Evolutionary conservation across 2,329 filamentous ascomycete genomes (phyloP).

Genomic region (Colletotrichum salicis): DNA sequence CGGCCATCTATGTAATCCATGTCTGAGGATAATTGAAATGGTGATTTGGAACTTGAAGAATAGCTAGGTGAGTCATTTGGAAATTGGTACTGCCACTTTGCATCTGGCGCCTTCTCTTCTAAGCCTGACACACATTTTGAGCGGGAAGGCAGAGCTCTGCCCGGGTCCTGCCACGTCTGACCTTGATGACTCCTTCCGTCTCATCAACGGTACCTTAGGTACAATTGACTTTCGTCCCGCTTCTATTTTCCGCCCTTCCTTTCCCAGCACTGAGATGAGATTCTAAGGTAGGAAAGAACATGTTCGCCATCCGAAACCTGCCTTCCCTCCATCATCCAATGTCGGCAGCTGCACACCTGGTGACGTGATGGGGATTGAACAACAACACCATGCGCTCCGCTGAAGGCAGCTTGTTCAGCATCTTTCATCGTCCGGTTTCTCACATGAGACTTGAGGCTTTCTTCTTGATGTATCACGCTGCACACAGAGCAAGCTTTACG

Average conservation of each 20-base stretch:
- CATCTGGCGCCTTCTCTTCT: neutral
- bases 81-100: neutral
- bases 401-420: neutral
- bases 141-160: neutral
- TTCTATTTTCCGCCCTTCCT: slow-evolving; percentile 2
- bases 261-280: neutral
- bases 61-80: neutral
- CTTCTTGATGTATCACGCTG: slow-evolving; percentile 9
- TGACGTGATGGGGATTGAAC: slow-evolving; percentile 24
- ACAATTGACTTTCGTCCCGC: neutral
- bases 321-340: neutral
- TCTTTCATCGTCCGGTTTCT: neutral
- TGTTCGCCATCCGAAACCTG: neutral
- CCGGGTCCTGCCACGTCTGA: slow-evolving; percentile 1
- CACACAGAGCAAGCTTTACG: slow-evolving; percentile 27
- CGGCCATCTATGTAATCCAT: neutral
- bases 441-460: neutral
- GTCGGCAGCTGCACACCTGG: slow-evolving; percentile 8
- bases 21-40: neutral
- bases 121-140: slow-evolving; percentile 15
- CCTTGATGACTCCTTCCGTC: neutral
- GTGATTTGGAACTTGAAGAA: neutral
- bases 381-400: neutral
- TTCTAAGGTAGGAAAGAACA: slow-evolving; percentile 6
- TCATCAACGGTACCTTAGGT: neutral